A percentile compares a stretch with the other conserved stretches of the same genome.
Evolutionary conservation across 106 monocot species (phyloP).

Genomic region (Dendrobium huoshanense): DNA sequence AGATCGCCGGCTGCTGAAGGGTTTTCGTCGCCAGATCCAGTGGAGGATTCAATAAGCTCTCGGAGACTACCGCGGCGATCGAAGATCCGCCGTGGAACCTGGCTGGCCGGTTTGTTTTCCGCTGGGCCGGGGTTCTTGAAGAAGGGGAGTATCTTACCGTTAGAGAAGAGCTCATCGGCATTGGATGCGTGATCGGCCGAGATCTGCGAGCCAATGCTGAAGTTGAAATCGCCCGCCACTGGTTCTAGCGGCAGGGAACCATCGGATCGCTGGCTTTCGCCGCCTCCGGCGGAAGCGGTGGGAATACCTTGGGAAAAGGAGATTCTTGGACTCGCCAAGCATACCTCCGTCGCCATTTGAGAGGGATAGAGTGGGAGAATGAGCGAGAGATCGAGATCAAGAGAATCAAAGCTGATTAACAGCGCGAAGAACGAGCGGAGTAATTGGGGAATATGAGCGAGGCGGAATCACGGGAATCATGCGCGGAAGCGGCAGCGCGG

Average conservation of each 20-base stretch:
- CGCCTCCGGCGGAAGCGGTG: not conserved
- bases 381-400: not conserved
- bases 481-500: too few species aligned
- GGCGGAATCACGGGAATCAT: too few species aligned
- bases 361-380: not conserved
- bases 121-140: not conserved
- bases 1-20: not conserved
- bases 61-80: not conserved
- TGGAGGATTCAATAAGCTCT: not conserved
- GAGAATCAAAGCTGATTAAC: too few species aligned
- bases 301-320: slow-evolving; percentile 13
- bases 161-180: slow-evolving; percentile 21
- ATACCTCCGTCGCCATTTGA: not conserved
- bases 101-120: not conserved
- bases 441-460: too few species aligned
- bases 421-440: too few species aligned
- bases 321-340: slow-evolving; percentile 6
- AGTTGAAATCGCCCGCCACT: slow-evolving; percentile 5
- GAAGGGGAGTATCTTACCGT: slow-evolving; percentile 11
- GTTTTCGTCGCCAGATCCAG: not conserved
- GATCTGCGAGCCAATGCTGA: not conserved
- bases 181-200: not conserved
- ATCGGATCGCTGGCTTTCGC: not conserved
- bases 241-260: not conserved
- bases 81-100: not conserved